Evolutionary conservation across 108 stramenopile species (phyloP).

Genomic region (Conticribra guillardii): DNA sequence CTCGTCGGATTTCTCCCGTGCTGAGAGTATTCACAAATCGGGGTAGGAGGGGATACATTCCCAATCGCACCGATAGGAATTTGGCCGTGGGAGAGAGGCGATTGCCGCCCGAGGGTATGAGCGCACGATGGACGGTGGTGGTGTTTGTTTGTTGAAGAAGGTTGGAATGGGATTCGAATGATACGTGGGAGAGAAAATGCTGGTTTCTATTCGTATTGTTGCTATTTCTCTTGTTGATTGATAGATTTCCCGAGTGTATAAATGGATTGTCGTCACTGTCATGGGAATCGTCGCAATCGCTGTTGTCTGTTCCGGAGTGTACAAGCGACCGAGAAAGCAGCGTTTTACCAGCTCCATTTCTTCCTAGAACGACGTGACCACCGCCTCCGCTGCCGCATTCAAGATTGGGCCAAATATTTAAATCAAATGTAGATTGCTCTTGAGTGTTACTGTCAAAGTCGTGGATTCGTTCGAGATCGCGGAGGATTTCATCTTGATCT

Average conservation of each 20-base stretch:
- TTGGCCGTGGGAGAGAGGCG: constrained; percentile 67
- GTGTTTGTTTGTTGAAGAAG: constrained; percentile 36
- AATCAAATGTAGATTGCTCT: constrained; percentile 5
- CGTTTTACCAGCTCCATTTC: constrained; percentile 60
- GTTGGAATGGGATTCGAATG: constrained; percentile 75
- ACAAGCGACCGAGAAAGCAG: constrained; percentile 33
- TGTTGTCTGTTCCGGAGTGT: constrained; percentile 4
- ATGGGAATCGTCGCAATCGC: background rate
- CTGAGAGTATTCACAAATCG: constrained; percentile 61
- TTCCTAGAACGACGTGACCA: constrained; percentile 63
- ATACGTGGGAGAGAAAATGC: constrained; percentile 53
- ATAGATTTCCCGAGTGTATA: constrained; percentile 23
- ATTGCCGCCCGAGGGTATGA: constrained; percentile 48
- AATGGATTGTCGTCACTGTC: constrained; percentile 12
- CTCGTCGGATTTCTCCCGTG: constrained; percentile 85
- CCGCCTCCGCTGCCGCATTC: constrained; percentile 41
- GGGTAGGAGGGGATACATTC: constrained; percentile 67
- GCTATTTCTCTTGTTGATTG: constrained; percentile 9
- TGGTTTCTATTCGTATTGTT: constrained; percentile 11
- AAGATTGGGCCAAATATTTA: constrained; percentile 37
- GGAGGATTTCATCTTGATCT: background rate
- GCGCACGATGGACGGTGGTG: constrained; percentile 53
- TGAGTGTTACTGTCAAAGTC: background rate
- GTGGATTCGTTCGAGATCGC: background rate
- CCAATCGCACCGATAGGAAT: constrained; percentile 73